Evolutionary conservation across 371 early-diverging fungal species (phyloP).

Genomic region (Mortierella sp.): DNA sequence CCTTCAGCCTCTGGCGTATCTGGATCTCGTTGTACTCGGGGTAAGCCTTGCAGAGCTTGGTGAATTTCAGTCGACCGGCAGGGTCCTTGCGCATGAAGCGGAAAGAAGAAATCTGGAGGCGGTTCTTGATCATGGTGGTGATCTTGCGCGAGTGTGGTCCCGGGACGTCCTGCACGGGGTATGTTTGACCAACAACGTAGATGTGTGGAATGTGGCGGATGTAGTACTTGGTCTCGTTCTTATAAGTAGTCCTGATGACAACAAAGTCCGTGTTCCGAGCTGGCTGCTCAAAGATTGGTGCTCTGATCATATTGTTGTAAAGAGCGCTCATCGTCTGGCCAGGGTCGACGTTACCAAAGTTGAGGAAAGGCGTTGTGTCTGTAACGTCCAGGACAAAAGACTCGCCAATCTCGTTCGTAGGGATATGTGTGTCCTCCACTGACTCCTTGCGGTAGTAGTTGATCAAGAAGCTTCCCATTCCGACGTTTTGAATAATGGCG

Average conservation of each 20-base stretch:
- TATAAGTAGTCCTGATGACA: constrained; percentile 81
- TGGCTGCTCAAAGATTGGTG: constrained; percentile 94
- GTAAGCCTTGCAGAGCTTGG: constrained; percentile 82
- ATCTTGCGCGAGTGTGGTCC: constrained; percentile 98
- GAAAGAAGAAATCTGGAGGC: constrained; percentile 90
- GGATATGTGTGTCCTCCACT: constrained; percentile 84
- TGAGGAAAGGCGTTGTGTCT: constrained; percentile 98
- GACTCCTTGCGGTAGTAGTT: constrained; percentile 98
- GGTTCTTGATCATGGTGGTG: constrained; percentile 92
- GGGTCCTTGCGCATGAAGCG: constrained; percentile 89
- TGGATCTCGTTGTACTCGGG: constrained; percentile 90
- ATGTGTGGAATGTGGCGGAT: constrained; percentile 89
- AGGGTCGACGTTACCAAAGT: constrained; percentile 95
- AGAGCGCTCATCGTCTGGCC: constrained; percentile 92
- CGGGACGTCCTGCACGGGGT: constrained; percentile 97
- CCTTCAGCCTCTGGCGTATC: constrained; percentile 92
- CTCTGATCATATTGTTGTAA: constrained; percentile 97
- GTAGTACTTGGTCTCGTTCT: constrained; percentile 84
- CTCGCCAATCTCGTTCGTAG: constrained; percentile 86
- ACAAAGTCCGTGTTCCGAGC: constrained; percentile 87
- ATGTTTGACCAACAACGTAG: constrained; percentile 98
- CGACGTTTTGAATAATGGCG: constrained; percentile 94
- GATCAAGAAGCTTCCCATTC: constrained; percentile 98
- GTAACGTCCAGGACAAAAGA: constrained; percentile 93
- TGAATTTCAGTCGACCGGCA: constrained; percentile 80